Percentiles rank a stretch among this genome's conserved stretches.
Conservation (phyloP, 306 rosid genomes). For the Dalbergia oliveri region DNA sequence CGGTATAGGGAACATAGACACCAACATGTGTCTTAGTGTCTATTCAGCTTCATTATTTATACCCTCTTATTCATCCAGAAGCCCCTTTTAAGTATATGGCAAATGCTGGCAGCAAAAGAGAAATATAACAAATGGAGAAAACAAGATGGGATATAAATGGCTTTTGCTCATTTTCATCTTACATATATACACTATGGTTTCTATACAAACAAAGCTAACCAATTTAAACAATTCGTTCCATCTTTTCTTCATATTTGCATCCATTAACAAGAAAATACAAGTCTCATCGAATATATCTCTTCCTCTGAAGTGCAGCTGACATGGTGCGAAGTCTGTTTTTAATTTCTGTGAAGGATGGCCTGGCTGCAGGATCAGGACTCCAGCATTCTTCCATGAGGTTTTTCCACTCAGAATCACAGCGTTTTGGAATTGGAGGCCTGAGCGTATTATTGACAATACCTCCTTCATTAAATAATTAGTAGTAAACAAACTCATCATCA, state of each 20-base stretch:
- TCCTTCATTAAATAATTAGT: conserved; percentile 56
- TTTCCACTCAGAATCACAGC: conserved; percentile 87
- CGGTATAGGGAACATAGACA: too few relatives aligned
- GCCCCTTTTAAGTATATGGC: neutral
- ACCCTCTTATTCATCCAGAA: neutral
- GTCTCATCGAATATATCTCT: conserved; percentile 54
- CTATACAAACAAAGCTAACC: conserved; percentile 46
- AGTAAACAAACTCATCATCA: conserved; percentile 38
- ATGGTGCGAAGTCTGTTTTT: conserved; percentile 73
- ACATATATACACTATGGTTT: conserved; percentile 43
- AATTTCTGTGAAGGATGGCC: conserved; percentile 86
- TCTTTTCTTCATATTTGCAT: conserved; percentile 33
- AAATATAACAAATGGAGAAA: neutral
- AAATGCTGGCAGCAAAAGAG: neutral
- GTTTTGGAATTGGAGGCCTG: conserved; percentile 87
- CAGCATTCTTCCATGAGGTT: conserved; percentile 92
- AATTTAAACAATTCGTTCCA: conserved; percentile 2
- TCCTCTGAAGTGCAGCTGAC: conserved; percentile 69
- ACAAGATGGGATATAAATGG: neutral
- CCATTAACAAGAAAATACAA: conserved; percentile 44
- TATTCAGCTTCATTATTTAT: too few relatives aligned
- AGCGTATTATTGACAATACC: conserved; percentile 90
- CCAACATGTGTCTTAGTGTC: neutral
- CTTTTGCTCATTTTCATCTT: conserved; percentile 40
- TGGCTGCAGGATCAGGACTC: conserved; percentile 77